phyloP scores from a whole-genome alignment of 2,329 filamentous ascomycete species.

The Parasarocladium wereldwijsianum region DNA sequence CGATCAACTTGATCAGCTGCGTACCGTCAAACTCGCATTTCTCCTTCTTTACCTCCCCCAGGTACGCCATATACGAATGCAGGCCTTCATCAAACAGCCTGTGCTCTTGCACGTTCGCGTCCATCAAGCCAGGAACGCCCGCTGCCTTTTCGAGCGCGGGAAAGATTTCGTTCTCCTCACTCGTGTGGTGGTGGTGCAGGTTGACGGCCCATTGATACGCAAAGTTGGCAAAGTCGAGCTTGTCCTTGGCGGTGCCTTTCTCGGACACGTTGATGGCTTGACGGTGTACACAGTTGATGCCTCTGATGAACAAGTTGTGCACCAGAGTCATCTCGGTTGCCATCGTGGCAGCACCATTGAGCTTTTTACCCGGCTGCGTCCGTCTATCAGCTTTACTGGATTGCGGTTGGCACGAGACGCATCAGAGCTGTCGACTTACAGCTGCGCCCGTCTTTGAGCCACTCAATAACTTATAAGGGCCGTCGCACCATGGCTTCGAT shows the following conservation, averaged over 20 bases:
- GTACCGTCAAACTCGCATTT: constrained; percentile 16
- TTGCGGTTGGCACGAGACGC: neutral
- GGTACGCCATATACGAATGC: constrained; percentile 16
- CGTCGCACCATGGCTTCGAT: constrained; percentile 17
- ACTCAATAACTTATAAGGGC: constrained; percentile 17
- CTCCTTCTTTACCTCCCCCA: constrained; percentile 12
- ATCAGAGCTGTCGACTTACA: constrained; percentile 7
- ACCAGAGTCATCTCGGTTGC: constrained; percentile 13
- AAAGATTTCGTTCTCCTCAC: constrained; percentile 19
- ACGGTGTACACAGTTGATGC: constrained; percentile 17
- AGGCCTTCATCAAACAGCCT: constrained; percentile 15
- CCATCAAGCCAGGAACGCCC: constrained; percentile 15
- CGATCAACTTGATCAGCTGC: constrained; percentile 16
- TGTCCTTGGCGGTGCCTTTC: constrained; percentile 4
- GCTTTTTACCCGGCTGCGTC: neutral
- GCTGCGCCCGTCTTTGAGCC: constrained; percentile 10
- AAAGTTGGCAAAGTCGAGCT: constrained; percentile 13
- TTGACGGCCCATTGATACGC: constrained; percentile 14
- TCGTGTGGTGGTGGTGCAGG: constrained; percentile 19
- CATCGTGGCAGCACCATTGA: neutral
- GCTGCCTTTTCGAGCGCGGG: constrained; percentile 17
- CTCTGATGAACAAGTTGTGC: constrained; percentile 16
- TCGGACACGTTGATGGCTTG: constrained; percentile 14
- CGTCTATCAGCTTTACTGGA: neutral
- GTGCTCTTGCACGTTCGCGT: constrained; percentile 17